phyloP scores from a whole-genome alignment of 1,139 yeast species.

The Geotrichum phurueaensis region DNA sequence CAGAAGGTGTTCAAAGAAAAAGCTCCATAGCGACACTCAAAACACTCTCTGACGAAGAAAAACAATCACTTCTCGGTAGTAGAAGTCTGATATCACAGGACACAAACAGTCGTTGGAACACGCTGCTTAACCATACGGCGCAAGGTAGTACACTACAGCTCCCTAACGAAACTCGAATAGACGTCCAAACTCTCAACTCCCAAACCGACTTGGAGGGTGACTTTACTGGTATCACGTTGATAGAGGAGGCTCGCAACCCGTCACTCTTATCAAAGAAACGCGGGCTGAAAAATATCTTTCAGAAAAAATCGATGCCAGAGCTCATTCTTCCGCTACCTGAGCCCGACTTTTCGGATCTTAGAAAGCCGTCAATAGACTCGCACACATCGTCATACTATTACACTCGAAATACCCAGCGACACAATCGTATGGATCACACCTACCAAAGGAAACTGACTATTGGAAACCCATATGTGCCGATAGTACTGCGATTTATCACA shows the following conservation, averaged over 20 bases:
- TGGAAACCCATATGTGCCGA: slow-evolving; percentile 74
- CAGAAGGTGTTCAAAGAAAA: slow-evolving; percentile 2
- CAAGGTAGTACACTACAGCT: neutral
- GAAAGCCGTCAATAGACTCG: neutral
- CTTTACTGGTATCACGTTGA: slow-evolving; percentile 6
- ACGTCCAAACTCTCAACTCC: slow-evolving; percentile 7
- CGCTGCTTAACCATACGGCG: neutral
- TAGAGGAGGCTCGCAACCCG: neutral
- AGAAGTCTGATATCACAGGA: neutral
- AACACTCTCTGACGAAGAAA: neutral
- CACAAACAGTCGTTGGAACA: neutral
- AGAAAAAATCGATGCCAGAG: neutral
- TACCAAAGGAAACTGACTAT: slow-evolving; percentile 49
- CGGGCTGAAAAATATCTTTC: neutral
- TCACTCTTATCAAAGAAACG: slow-evolving; percentile 3
- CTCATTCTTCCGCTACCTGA: neutral
- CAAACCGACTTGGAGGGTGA: slow-evolving; percentile 15
- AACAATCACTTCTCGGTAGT: neutral
- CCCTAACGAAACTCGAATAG: slow-evolving; percentile 3
- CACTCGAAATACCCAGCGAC: slow-evolving; percentile 32
- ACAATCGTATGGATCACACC: slow-evolving; percentile 52
- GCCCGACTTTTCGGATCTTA: neutral
- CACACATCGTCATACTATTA: slow-evolving; percentile 18
- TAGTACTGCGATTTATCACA: slow-evolving; percentile 64
- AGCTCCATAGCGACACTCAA: neutral